phyloP scores from a whole-genome alignment of 495 filamentous ascomycete species.

The Glarea lozoyensis region DNA sequence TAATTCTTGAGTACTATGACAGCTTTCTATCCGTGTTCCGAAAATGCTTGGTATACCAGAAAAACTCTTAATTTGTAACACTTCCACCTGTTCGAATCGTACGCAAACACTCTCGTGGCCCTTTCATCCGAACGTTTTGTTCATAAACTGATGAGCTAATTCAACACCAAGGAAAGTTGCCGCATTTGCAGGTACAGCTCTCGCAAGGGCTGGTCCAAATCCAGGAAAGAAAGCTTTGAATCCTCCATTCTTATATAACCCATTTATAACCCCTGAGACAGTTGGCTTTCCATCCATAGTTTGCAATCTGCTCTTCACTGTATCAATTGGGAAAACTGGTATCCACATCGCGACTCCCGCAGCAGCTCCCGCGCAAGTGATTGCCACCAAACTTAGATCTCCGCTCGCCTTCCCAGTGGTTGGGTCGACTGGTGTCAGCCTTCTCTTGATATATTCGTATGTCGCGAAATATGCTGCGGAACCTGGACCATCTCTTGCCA shows the following conservation, averaged over 20 bases:
- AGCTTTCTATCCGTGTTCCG: too few relatives aligned
- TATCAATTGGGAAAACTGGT: slow-evolving; percentile 95
- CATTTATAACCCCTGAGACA: slow-evolving; percentile 66
- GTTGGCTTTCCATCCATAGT: slow-evolving; percentile 82
- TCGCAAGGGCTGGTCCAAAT: slow-evolving; percentile 82
- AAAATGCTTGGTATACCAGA: too few relatives aligned
- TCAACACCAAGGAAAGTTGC: slow-evolving; percentile 65
- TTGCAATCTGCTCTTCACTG: slow-evolving; percentile 89
- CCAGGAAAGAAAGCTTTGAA: slow-evolving; percentile 96
- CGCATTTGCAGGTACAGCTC: slow-evolving; percentile 93
- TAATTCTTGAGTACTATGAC: too few relatives aligned
- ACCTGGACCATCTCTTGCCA: slow-evolving; percentile 89
- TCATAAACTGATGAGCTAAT: slow-evolving; percentile 74
- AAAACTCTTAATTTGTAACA: too few relatives aligned
- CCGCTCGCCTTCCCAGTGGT: slow-evolving; percentile 60
- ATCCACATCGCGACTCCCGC: slow-evolving; percentile 99
- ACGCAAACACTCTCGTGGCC: neutral
- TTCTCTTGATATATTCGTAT: slow-evolving; percentile 89
- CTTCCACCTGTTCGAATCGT: too few relatives aligned
- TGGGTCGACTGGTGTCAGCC: slow-evolving; percentile 76
- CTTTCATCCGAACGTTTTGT: slow-evolving; percentile 49
- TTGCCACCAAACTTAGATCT: slow-evolving; percentile 67
- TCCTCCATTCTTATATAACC: slow-evolving; percentile 72
- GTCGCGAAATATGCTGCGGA: slow-evolving; percentile 93
- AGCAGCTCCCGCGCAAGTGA: slow-evolving; percentile 79